A percentile compares a stretch with the other conserved stretches of the same genome.
phyloP scores from a whole-genome alignment of 768 basidiomycete species.

The Boletus vinaceobasis region DNA sequence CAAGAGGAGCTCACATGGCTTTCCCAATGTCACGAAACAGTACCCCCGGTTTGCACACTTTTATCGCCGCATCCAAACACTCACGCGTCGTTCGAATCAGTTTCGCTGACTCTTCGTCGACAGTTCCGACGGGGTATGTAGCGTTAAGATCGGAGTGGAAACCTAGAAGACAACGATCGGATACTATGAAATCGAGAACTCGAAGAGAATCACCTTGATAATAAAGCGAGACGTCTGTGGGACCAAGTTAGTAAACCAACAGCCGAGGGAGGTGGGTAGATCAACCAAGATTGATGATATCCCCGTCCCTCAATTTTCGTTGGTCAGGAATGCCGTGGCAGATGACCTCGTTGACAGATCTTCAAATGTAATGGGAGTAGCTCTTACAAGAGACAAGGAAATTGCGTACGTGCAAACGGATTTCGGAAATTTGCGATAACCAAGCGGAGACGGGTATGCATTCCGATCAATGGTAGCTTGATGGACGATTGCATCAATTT shows the following conservation, averaged over 20 bases:
- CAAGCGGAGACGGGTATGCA: conserved; percentile 91
- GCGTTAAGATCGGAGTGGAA: conserved; percentile 92
- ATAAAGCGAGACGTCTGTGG: conserved; percentile 73
- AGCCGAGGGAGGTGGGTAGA: conserved; percentile 10
- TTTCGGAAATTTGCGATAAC: conserved; percentile 90
- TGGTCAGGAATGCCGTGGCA: conserved; percentile 97
- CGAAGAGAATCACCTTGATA: conserved; percentile 54
- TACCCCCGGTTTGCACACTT: conserved; percentile 89
- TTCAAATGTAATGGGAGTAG: conserved; percentile 26
- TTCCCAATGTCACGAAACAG: conserved; percentile 87
- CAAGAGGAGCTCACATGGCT: conserved; percentile 58
- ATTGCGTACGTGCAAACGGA: conserved; percentile 88
- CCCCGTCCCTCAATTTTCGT: conserved; percentile 80
- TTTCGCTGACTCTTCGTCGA: conserved; percentile 79
- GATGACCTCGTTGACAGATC: conserved; percentile 92
- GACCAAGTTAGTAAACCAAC: conserved; percentile 15
- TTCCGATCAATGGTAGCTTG: conserved; percentile 86
- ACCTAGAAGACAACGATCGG: conserved; percentile 41
- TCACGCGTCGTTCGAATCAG: conserved; percentile 81
- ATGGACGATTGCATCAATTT: conserved; percentile 92
- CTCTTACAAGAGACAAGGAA: not conserved
- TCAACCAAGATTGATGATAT: conserved; percentile 92
- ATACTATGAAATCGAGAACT: not conserved
- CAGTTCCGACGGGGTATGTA: conserved; percentile 85
- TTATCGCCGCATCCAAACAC: conserved; percentile 86